Evolutionary conservation across 345 rosid species (phyloP).

Genomic region (Hypericum perforatum): DNA sequence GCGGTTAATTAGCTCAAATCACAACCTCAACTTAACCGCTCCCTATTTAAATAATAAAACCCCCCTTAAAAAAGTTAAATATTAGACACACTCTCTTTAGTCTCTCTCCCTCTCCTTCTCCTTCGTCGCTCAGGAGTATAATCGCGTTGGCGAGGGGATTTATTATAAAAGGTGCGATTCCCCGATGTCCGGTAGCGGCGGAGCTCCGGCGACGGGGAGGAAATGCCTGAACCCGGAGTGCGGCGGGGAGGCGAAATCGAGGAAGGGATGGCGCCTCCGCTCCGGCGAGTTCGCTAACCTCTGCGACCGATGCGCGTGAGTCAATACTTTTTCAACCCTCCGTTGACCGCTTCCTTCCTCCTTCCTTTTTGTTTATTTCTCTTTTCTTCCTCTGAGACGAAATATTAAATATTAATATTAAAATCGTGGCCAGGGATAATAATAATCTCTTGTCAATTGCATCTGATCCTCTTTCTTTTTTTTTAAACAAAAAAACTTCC

Average conservation of each 20-base stretch:
- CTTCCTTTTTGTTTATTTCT: background rate
- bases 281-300: conserved; percentile 77
- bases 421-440: background rate
- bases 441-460: too few species aligned
- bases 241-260: conserved; percentile 51
- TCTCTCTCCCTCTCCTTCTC: too few species aligned
- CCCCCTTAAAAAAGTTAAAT: too few species aligned
- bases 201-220: conserved; percentile 26
- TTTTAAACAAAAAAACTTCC: too few species aligned
- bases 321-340: background rate
- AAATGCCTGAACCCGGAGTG: conserved; percentile 61
- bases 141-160: too few species aligned
- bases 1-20: too few species aligned
- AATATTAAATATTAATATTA: background rate
- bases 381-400: background rate
- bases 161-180: too few species aligned
- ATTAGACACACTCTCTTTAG: too few species aligned
- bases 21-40: too few species aligned
- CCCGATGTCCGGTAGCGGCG: conserved; percentile 6
- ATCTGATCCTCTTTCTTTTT: too few species aligned
- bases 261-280: conserved; percentile 85
- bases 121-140: too few species aligned
- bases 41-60: too few species aligned
- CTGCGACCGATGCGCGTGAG: conserved; percentile 95
- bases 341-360: background rate